These are phyloP conservation scores for Cryptococcus amylolentus DNA, from an alignment of 1,284 basidiomycete species.

Conservation along the genomic window DNA sequence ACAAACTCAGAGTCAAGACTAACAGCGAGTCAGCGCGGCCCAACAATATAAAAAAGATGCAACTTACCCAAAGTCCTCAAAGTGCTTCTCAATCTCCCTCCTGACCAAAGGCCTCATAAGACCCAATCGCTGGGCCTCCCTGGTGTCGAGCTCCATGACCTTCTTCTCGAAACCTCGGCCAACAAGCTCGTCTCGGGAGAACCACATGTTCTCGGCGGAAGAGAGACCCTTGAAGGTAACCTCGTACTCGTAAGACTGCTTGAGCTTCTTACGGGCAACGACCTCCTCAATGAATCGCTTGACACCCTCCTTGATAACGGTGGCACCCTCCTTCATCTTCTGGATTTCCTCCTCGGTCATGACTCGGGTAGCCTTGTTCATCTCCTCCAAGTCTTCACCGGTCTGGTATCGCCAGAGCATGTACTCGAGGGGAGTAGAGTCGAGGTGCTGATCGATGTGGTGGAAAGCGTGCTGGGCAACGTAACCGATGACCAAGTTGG, in stretches of 20 bases:
- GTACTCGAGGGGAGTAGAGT: conserved; percentile 97
- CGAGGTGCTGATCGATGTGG: conserved; percentile 96
- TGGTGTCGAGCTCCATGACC: conserved; percentile 93
- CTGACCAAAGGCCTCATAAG: conserved; percentile 93
- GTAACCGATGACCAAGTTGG: conserved; percentile 98
- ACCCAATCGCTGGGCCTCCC: conserved; percentile 94
- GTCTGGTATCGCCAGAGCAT: conserved; percentile 99
- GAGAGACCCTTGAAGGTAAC: conserved; percentile 87
- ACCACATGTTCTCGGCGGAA: conserved; percentile 94
- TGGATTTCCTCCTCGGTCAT: conserved; percentile 82
- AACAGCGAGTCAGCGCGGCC: conserved; percentile 49
- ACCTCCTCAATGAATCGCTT: conserved; percentile 95
- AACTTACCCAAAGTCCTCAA: conserved; percentile 63
- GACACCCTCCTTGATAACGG: conserved; percentile 84
- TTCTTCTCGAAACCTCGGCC: conserved; percentile 99
- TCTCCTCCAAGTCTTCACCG: conserved; percentile 95
- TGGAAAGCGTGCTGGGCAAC: conserved; percentile 99
- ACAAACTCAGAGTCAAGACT: conserved; percentile 96
- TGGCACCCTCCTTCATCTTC: conserved; percentile 95
- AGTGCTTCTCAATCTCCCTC: conserved; percentile 97
- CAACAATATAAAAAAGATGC: background rate
- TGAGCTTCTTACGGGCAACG: conserved; percentile 88
- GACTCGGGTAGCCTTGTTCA: conserved; percentile 83
- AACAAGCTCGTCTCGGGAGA: conserved; percentile 92
- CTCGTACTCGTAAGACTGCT: conserved; percentile 98